These are phyloP conservation scores for Cicer bijugum DNA, from an alignment of 306 rosid genomes.

Conservation along the genomic window DNA sequence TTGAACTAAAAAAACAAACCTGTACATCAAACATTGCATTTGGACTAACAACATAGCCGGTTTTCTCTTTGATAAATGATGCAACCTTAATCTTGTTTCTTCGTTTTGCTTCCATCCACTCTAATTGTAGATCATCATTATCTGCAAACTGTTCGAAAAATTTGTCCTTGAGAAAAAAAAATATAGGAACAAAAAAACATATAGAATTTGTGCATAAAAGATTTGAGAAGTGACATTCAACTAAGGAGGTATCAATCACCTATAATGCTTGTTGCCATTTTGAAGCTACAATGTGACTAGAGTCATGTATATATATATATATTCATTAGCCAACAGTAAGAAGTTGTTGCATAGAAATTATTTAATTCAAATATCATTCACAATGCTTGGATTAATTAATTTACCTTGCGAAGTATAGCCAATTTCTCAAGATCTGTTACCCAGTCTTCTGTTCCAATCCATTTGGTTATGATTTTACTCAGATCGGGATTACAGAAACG, in stretches of 20 bases:
- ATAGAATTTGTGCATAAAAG: neutral
- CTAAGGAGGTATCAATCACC: conserved; percentile 31
- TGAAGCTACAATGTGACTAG: neutral
- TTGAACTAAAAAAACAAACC: conserved; percentile 54
- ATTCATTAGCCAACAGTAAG: conserved; percentile 11
- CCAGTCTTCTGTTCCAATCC: conserved; percentile 88
- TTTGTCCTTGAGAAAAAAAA: conserved; percentile 1
- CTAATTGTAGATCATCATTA: conserved; percentile 75
- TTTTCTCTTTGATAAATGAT: conserved; percentile 73
- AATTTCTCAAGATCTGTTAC: conserved; percentile 55
- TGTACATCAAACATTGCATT: conserved; percentile 93
- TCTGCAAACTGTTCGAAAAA: conserved; percentile 68
- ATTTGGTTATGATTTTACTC: conserved; percentile 71
- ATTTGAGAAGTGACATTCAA: neutral
- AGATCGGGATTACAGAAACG: conserved; percentile 86
- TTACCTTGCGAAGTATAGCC: conserved; percentile 56
- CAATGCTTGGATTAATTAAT: conserved; percentile 26
- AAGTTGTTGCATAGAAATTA: conserved; percentile 4
- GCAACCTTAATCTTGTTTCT: conserved; percentile 81
- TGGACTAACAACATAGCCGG: conserved; percentile 83
- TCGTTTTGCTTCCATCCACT: conserved; percentile 82
- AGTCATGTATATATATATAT: conserved; percentile 2
- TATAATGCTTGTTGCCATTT: conserved; percentile 18
- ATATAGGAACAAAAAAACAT: conserved; percentile 6
- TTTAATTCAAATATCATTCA: conserved; percentile 15